phyloP scores from a whole-genome alignment of 768 basidiomycete species.

The Pulveroboletus frians region DNA sequence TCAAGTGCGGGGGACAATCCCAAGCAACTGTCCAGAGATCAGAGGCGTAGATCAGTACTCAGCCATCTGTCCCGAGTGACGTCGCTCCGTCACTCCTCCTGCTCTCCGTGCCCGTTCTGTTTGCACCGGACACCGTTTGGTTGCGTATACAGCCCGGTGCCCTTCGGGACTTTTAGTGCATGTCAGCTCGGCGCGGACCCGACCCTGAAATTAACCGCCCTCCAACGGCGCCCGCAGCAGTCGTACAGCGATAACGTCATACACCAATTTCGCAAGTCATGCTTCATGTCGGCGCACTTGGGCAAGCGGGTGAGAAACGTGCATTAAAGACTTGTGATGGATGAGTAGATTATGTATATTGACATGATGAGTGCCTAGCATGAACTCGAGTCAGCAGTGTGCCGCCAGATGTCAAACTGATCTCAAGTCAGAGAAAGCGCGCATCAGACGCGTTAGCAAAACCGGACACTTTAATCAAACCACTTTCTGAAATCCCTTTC shows the following conservation, averaged over 20 bases:
- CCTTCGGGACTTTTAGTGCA: no score
- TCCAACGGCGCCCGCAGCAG: not conserved
- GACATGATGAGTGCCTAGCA: not conserved
- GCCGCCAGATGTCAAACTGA: not conserved
- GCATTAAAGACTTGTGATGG: not conserved
- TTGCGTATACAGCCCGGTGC: no score
- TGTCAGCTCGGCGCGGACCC: no score
- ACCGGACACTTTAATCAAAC: conserved; percentile 23
- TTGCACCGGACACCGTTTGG: not conserved
- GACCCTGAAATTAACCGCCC: not conserved
- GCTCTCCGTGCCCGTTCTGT: not conserved
- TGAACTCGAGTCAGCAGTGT: conserved; percentile 4
- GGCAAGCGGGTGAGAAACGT: not conserved
- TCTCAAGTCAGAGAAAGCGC: conserved; percentile 21
- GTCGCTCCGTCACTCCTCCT: no score
- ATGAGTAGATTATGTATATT: not conserved
- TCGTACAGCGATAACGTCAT: not conserved
- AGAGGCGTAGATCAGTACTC: not conserved
- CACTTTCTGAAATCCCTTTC: conserved; percentile 17
- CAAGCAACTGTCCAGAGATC: not conserved
- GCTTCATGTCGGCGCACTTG: not conserved
- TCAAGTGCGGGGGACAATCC: no score
- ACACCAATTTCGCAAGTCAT: not conserved
- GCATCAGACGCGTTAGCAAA: conserved; percentile 7
- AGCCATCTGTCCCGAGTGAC: no score